phyloP scores from a whole-genome alignment of 192 early-diverging fungal genomes.

The Backusella luteola region DNA sequence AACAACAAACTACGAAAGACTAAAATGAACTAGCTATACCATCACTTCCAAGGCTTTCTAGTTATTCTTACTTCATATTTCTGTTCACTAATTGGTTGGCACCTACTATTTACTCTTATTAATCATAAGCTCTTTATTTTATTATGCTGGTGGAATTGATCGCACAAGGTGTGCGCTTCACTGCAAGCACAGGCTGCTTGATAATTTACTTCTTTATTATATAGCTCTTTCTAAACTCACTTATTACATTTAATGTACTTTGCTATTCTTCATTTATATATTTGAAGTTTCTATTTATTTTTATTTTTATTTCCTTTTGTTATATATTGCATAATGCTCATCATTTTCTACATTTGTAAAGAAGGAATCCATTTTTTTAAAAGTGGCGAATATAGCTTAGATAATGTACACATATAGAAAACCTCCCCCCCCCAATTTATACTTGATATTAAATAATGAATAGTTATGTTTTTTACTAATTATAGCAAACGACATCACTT shows the following conservation, averaged over 20 bases:
- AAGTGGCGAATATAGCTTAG: background rate
- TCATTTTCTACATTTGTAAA: background rate
- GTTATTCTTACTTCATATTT: background rate
- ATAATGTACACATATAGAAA: background rate
- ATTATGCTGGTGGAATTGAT: background rate
- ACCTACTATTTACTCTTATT: background rate
- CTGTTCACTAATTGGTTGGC: background rate
- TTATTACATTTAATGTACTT: background rate
- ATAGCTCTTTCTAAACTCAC: background rate
- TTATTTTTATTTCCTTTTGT: background rate
- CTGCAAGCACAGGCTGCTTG: conserved; percentile 5
- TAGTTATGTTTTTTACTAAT: background rate
- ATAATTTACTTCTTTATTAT: background rate
- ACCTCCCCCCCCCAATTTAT: no score
- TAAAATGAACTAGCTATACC: background rate
- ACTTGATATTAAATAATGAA: background rate
- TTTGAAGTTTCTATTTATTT: background rate
- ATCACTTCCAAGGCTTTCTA: background rate
- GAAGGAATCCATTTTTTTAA: background rate
- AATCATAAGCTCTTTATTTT: no score
- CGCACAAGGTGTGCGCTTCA: background rate
- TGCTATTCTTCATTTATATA: background rate
- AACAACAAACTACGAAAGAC: background rate
- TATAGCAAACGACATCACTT: background rate
- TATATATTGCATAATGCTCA: background rate